Percentiles rank a stretch among this genome's conserved stretches.
phyloP scores from a whole-genome alignment of 2,329 filamentous ascomycete genomes.

The Geosmithia putterillii region DNA sequence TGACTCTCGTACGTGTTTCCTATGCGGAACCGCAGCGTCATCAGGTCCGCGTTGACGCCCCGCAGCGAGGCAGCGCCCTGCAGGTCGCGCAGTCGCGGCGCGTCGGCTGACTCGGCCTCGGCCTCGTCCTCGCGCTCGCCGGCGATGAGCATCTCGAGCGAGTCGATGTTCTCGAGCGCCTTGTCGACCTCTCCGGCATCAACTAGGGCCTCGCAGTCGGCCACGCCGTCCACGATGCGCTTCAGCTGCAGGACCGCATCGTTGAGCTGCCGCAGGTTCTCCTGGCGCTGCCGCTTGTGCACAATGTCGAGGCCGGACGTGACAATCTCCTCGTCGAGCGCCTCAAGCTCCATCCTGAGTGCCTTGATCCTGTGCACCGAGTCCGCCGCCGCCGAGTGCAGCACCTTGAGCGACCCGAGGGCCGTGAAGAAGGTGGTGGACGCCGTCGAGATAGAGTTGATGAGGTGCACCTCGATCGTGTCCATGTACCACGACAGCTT shows the following conservation, averaged over 20 bases:
- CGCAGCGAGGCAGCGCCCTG: slow-evolving; percentile 67
- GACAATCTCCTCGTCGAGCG: slow-evolving; percentile 78
- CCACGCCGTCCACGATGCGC: slow-evolving; percentile 63
- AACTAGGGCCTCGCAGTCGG: slow-evolving; percentile 66
- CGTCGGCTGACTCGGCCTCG: not conserved
- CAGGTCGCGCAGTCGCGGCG: slow-evolving; percentile 48
- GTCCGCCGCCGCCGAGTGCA: slow-evolving; percentile 85
- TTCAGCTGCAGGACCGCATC: slow-evolving; percentile 75
- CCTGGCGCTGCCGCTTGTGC: slow-evolving; percentile 65
- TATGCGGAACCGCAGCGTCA: slow-evolving; percentile 64
- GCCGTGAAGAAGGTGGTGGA: slow-evolving; percentile 96
- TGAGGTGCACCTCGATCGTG: slow-evolving; percentile 92
- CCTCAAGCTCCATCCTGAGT: slow-evolving; percentile 65
- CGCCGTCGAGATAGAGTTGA: slow-evolving; percentile 89
- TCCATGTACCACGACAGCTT: slow-evolving; percentile 99
- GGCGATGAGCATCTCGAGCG: slow-evolving; percentile 66
- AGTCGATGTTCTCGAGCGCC: slow-evolving; percentile 66
- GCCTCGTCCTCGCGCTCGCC: slow-evolving; percentile 44
- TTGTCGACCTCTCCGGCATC: slow-evolving; percentile 74
- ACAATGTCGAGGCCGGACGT: slow-evolving; percentile 75
- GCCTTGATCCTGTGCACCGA: slow-evolving; percentile 80
- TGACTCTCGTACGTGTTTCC: slow-evolving; percentile 76
- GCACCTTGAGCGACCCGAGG: slow-evolving; percentile 75
- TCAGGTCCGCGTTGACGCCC: slow-evolving; percentile 66
- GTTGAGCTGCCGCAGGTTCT: slow-evolving; percentile 74